Evolutionary conservation across 306 rosid species (phyloP), one percentile per base, ranked within the genome.

Genomic region (Sindora glabra): DNA sequence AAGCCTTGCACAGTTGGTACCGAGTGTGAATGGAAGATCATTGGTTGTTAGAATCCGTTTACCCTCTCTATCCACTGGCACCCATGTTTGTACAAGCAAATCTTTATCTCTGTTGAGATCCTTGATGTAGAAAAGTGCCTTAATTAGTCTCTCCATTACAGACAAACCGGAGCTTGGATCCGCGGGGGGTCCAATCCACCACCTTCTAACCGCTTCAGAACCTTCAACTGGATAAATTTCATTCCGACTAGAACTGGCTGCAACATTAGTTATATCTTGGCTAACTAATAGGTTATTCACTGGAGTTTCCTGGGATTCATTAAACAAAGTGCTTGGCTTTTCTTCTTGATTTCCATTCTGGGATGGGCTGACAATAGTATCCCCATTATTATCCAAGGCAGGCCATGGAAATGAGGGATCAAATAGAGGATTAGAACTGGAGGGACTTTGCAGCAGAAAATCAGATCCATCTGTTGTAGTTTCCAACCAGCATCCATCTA

Each of bases 401-500:
- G 92, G 74, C 94, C 90, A 89, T 29, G 73, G 52, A 68, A 69
- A 58, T 3, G 80, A 74, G 58, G 89, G 77, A 79, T 82, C 94
- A 39, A 79, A 62, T 48, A 71, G 59, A 49, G 87, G 76, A 73
- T 40, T 74, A 6, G 86, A 81, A 59, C 33, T 69, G 32, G 82
- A 52, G 33, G 84, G 81, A 65, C 38, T 82, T 62, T 74, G 85
- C 68, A 62, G 62, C 61, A 76, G 72, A 49, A 76, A 78, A 27
- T 81, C 89, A 53, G 87, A 73, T 73, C 81, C 95, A 58, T 82
- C 84, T 9, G 79, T 81, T 15, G 76, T 40, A 9, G 95, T 66
- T 67, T 89, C 97, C 69, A 94, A 68, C 97, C 95, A 94, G 44
- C 94, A 89, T 25, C 94, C 94, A 33, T 84, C 90, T 14, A 67